Evolutionary conservation across 306 rosid genomes (phyloP).

Genomic region (Sechiopsis laciniata): DNA sequence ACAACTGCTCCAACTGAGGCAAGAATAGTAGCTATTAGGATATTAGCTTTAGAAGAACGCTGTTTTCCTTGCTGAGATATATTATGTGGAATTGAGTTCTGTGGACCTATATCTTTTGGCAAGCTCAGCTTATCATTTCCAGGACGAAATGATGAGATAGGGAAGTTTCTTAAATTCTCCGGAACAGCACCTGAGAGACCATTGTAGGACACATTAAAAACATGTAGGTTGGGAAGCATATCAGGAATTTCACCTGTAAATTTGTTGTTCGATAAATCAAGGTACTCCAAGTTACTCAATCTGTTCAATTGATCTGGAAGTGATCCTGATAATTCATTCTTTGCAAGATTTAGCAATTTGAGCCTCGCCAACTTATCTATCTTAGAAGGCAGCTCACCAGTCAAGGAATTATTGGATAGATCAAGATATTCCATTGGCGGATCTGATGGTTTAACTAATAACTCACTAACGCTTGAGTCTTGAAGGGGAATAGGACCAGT

Average conservation of each 20-base stretch:
- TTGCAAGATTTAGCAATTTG: constrained; percentile 73
- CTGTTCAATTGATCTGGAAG: constrained; percentile 71
- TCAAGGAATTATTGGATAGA: constrained; percentile 63
- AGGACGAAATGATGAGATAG: constrained; percentile 59
- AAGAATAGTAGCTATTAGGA: constrained; percentile 82
- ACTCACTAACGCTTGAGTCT: constrained; percentile 59
- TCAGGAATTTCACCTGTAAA: constrained; percentile 75
- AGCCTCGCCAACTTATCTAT: constrained; percentile 61
- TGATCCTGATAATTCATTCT: constrained; percentile 67
- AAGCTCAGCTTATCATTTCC: constrained; percentile 54
- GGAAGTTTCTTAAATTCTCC: constrained; percentile 55
- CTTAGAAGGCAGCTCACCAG: constrained; percentile 68
- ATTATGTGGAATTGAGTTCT: constrained; percentile 42
- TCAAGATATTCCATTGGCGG: constrained; percentile 60
- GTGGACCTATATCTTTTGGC: constrained; percentile 25
- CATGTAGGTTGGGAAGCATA: constrained; percentile 56
- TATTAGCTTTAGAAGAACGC: constrained; percentile 52
- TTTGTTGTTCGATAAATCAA: constrained; percentile 74
- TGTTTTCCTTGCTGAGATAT: constrained; percentile 30
- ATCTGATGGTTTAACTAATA: constrained; percentile 53
- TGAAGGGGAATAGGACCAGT: constrained; percentile 67
- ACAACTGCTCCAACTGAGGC: constrained; percentile 85
- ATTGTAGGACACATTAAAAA: constrained; percentile 74
- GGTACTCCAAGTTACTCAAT: constrained; percentile 59
- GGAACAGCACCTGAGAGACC: constrained; percentile 76